Percentiles rank a stretch among this genome's conserved stretches.
phyloP scores from a whole-genome alignment of 2,329 filamentous ascomycete species.

The Gnomoniopsis smithogilvyi region DNA sequence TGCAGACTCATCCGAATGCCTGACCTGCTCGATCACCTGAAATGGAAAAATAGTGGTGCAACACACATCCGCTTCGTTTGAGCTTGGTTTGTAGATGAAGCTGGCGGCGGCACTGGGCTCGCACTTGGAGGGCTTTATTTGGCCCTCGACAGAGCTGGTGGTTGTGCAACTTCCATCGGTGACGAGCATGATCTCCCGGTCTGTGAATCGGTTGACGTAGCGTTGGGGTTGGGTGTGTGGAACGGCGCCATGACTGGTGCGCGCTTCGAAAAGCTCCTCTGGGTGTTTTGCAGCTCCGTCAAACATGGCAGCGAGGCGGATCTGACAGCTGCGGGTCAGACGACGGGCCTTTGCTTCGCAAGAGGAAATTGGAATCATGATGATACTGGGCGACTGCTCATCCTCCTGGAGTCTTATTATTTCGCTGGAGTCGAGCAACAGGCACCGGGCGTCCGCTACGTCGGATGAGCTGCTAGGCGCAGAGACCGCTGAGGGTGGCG shows the following conservation, averaged over 20 bases:
- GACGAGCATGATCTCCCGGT: conserved; percentile 36
- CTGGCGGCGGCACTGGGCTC: conserved; percentile 25
- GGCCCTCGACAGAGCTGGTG: conserved; percentile 27
- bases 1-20: background rate
- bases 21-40: background rate
- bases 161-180: conserved; percentile 36
- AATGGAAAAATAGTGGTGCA: conserved; percentile 5
- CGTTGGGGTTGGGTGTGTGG: conserved; percentile 23
- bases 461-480: too few relatives aligned
- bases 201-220: conserved; percentile 32
- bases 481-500: too few relatives aligned
- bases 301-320: conserved; percentile 28
- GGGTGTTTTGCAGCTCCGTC: conserved; percentile 24
- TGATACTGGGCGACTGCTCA: background rate
- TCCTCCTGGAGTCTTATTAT: too few relatives aligned
- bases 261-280: too few relatives aligned
- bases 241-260: too few relatives aligned
- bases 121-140: background rate
- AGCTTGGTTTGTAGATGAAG: conserved; percentile 27
- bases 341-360: background rate
- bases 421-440: too few relatives aligned
- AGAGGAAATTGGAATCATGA: background rate
- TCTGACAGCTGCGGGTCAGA: conserved; percentile 21
- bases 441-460: too few relatives aligned
- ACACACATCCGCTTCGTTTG: background rate